phyloP scores from a whole-genome alignment of 2,329 filamentous ascomycete species.

The Cladosporium austrohemisphaericum region DNA sequence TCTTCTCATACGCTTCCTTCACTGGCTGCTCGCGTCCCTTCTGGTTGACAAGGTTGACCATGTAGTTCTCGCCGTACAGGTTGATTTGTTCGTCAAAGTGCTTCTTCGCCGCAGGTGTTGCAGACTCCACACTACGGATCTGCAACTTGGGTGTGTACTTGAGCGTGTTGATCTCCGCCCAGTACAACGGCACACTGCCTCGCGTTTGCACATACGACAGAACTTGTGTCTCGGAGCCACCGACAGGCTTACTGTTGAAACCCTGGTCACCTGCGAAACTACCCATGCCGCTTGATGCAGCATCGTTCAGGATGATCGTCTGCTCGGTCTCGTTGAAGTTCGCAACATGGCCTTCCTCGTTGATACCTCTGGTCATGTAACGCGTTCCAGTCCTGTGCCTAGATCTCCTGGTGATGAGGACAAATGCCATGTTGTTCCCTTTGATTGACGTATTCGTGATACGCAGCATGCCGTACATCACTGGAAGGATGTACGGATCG shows the following conservation, averaged over 20 bases:
- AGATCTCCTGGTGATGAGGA: slow-evolving; percentile 83
- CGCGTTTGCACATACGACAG: slow-evolving; percentile 94
- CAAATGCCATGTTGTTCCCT: slow-evolving; percentile 75
- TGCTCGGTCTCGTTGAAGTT: slow-evolving; percentile 99
- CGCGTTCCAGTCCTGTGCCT: slow-evolving; percentile 84
- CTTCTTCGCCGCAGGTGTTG: slow-evolving; percentile 70
- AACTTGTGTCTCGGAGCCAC: slow-evolving; percentile 75
- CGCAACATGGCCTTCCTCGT: slow-evolving; percentile 90
- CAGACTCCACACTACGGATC: slow-evolving; percentile 77
- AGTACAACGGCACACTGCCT: slow-evolving; percentile 92
- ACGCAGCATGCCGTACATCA: slow-evolving; percentile 94
- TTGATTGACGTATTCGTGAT: slow-evolving; percentile 85
- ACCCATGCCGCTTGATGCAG: slow-evolving; percentile 61
- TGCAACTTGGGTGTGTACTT: slow-evolving; percentile 89
- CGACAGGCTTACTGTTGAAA: slow-evolving; percentile 66
- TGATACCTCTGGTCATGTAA: slow-evolving; percentile 91
- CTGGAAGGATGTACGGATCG: slow-evolving; percentile 89
- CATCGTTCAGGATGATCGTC: slow-evolving; percentile 82
- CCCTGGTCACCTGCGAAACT: slow-evolving; percentile 75
- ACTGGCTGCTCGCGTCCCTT: slow-evolving; percentile 85
- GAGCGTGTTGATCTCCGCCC: slow-evolving; percentile 92
- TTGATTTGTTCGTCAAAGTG: slow-evolving; percentile 94
- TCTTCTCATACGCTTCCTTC: slow-evolving; percentile 89
- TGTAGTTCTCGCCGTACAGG: slow-evolving; percentile 92
- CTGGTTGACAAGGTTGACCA: slow-evolving; percentile 96